Conservation (phyloP, 106 monocot genomes). For the Acanthochlamys bracteata region DNA sequence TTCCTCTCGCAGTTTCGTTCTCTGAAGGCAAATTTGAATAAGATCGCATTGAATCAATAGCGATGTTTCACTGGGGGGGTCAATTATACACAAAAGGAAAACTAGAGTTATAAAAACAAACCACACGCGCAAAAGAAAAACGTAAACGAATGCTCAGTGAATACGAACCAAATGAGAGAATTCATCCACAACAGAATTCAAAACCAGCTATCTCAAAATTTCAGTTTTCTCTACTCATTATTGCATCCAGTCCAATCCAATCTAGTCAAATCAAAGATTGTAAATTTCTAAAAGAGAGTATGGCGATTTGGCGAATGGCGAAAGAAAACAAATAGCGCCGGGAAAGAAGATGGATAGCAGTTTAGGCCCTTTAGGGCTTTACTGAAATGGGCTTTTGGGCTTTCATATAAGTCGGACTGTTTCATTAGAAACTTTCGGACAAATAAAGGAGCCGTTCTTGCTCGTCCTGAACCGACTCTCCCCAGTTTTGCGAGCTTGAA, state of each 20-base stretch:
- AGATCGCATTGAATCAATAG: constrained; percentile 17
- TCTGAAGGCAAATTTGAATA: constrained; percentile 39
- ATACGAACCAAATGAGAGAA: constrained; percentile 26
- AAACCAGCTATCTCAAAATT: neutral
- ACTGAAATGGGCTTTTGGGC: too few species aligned
- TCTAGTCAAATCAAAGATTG: too few species aligned
- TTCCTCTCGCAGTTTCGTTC: neutral
- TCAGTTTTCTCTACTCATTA: neutral
- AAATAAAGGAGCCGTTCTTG: too few species aligned
- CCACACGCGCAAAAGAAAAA: neutral
- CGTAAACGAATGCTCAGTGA: constrained; percentile 26
- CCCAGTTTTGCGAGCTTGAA: too few species aligned
- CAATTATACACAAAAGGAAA: neutral
- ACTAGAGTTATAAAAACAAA: neutral
- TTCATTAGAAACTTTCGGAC: too few species aligned
- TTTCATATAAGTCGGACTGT: too few species aligned
- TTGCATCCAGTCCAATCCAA: neutral
- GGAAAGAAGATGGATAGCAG: too few species aligned
- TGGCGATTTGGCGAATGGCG: too few species aligned
- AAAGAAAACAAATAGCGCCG: too few species aligned
- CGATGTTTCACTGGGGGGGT: constrained; percentile 23
- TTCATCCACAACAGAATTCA: neutral
- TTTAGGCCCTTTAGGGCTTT: too few species aligned
- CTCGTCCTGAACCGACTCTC: too few species aligned
- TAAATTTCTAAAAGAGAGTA: too few species aligned